Percentiles rank a stretch among this genome's conserved stretches.
Conservation (phyloP, 352 stramenopile species). For the Phytophthora sojae region DNA sequence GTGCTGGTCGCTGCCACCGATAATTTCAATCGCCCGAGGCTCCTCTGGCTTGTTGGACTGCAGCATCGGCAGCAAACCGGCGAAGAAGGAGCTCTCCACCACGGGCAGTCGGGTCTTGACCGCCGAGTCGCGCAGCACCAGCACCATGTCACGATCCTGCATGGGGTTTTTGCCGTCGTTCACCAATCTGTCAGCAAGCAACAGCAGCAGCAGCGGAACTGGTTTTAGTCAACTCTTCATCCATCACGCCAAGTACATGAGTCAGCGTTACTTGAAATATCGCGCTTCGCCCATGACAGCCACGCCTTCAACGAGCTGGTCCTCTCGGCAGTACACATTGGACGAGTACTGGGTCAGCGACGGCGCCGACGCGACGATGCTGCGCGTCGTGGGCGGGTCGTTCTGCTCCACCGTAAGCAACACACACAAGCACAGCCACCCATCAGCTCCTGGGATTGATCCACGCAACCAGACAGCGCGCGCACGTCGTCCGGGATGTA, state of each 20-base stretch:
- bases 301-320: slow-evolving; percentile 48
- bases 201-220: not conserved
- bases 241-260: not conserved
- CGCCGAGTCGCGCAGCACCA: slow-evolving; percentile 68
- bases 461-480: slow-evolving; percentile 10
- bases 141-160: slow-evolving; percentile 58
- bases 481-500: slow-evolving; percentile 79
- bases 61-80: slow-evolving; percentile 45
- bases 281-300: slow-evolving; percentile 57
- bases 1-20: slow-evolving; percentile 61
- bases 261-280: slow-evolving; percentile 61
- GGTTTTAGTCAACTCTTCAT: not conserved
- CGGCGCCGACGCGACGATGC: slow-evolving; percentile 50
- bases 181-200: slow-evolving; percentile 44
- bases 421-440: not conserved
- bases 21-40: slow-evolving; percentile 53
- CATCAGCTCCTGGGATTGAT: slow-evolving; percentile 11
- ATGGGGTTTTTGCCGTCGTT: slow-evolving; percentile 67
- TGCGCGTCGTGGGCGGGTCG: slow-evolving; percentile 81
- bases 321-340: slow-evolving; percentile 71
- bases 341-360: slow-evolving; percentile 86
- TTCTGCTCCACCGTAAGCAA: slow-evolving; percentile 46
- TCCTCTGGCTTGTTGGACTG: slow-evolving; percentile 37
- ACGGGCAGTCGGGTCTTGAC: slow-evolving; percentile 50
- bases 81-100: slow-evolving; percentile 47